These are phyloP conservation scores for Fusarium nodosum DNA, from an alignment of 2,329 filamentous ascomycete genomes.

Conservation along the genomic window DNA sequence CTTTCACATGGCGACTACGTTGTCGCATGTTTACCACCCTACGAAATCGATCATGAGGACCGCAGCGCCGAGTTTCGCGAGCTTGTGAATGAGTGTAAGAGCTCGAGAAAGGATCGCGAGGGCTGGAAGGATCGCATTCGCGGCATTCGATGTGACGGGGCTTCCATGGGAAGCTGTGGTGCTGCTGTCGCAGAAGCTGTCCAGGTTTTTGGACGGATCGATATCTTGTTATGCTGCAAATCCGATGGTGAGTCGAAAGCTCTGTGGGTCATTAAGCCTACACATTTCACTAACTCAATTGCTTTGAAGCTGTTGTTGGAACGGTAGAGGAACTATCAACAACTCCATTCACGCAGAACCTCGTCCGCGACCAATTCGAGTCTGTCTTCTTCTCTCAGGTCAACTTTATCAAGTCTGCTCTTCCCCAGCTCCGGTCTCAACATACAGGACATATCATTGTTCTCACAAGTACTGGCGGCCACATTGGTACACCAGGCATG, in stretches of 20 bases:
- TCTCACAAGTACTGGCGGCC: slow-evolving; percentile 89
- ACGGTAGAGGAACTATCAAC: slow-evolving; percentile 91
- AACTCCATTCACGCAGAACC: slow-evolving; percentile 76
- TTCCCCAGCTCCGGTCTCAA: slow-evolving; percentile 83
- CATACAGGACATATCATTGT: slow-evolving; percentile 91
- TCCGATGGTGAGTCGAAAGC: slow-evolving; percentile 75
- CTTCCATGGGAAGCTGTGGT: slow-evolving; percentile 78
- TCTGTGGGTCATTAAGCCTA: background rate
- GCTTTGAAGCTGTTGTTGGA: slow-evolving; percentile 80
- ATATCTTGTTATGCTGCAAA: slow-evolving; percentile 90
- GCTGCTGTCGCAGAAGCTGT: slow-evolving; percentile 90
- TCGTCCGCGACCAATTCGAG: slow-evolving; percentile 93
- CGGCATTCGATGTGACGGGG: slow-evolving; percentile 73
- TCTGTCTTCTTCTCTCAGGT: slow-evolving; percentile 95
- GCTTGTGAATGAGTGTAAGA: slow-evolving; percentile 79
- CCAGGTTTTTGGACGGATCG: slow-evolving; percentile 84
- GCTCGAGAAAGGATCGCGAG: slow-evolving; percentile 72
- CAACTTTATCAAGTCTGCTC: slow-evolving; percentile 91
- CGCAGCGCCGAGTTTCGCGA: slow-evolving; percentile 84
- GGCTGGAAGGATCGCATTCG: slow-evolving; percentile 85
- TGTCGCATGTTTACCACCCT: slow-evolving; percentile 83
- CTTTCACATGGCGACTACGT: slow-evolving; percentile 94
- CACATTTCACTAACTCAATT: slow-evolving; percentile 32
- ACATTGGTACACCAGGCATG: slow-evolving; percentile 92
- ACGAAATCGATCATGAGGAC: slow-evolving; percentile 81